Base-by-base conservation (phyloP, 371 early-diverging fungal genomes). In the Mucor mucedo region DNA sequence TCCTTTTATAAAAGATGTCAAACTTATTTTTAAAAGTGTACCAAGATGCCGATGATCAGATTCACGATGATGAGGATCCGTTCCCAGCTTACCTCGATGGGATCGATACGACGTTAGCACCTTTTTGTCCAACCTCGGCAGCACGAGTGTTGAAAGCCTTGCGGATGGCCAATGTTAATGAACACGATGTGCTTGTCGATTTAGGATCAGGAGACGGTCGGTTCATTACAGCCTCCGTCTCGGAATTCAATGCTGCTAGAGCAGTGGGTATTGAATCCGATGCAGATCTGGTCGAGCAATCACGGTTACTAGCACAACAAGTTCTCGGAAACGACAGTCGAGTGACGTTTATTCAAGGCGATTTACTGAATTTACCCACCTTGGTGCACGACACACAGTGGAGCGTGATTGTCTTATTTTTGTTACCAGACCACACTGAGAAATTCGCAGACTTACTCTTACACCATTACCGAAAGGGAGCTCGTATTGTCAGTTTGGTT, bases 191-290 rank as follows among this genome's bases (percentile, higher is more conserved):
- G n/a, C 65, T 88, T 3, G 58, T 88, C 4, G 88, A 88, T 66
- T 70, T 88, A n/a, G 88, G 88, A 11, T 87, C 85, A 52, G 88
- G 88, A 13, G 88, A 88, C 63, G 88, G 88, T 4, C 75, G 88
- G 21, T 82, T 88, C 52, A 83, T 85, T 11, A 80, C 78, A 39
- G 85, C 83, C 13, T 85, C 88, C 1, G 81, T 79, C 2, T 47
- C 73, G 10, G 79, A 80, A 29, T 84, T 77, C 52, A 65, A 76
- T 7, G 84, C 77, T 5, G 45, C 68, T 42, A 55, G 67, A 35
- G 88, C 86, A 7, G 63, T 83, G 5, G 88, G 88, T 0, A 79
- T 88, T 33, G 87, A 88, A 54, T 79, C 76, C n/a, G 87, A 87
- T 27, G 62, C 63, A 6, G 67, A 72, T 30, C 69, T 85, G 28